These are phyloP conservation scores for Apiospora kogelbergensis DNA, from an alignment of 2,329 filamentous ascomycete species.

Conservation along the genomic window DNA sequence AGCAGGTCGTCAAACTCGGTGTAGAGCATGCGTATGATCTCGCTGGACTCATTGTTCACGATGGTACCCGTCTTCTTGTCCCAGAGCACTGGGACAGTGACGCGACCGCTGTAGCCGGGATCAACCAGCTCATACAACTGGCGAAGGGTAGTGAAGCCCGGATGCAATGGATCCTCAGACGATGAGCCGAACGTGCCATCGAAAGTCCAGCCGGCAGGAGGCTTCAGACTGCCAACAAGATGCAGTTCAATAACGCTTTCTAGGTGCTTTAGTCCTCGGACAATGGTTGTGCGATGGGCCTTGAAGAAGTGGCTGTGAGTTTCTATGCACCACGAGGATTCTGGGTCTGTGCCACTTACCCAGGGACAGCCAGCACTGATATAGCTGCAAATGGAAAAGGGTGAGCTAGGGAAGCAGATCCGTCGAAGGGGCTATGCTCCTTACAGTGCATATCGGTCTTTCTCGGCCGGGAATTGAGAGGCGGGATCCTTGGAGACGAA, in stretches of 20 bases:
- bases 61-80: constrained; percentile 68
- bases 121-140: constrained; percentile 71
- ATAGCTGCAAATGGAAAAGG: background rate
- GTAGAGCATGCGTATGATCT: constrained; percentile 85
- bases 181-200: constrained; percentile 46
- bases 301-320: constrained; percentile 12
- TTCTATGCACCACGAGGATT: background rate
- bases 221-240: constrained; percentile 60
- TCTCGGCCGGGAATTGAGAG: constrained; percentile 57
- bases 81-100: constrained; percentile 73
- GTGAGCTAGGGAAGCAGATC: background rate
- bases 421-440: background rate
- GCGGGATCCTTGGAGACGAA: constrained; percentile 50
- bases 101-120: constrained; percentile 66
- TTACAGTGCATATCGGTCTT: constrained; percentile 59
- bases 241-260: constrained; percentile 68
- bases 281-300: constrained; percentile 74
- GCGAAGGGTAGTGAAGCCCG: constrained; percentile 62
- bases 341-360: background rate
- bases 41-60: constrained; percentile 80
- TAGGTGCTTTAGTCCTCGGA: constrained; percentile 70
- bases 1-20: constrained; percentile 66
- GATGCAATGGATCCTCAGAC: constrained; percentile 59
- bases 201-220: constrained; percentile 54
- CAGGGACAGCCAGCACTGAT: background rate